These are phyloP conservation scores for Parastagonospora avenae DNA, from an alignment of 2,329 filamentous ascomycete species.

Conservation along the genomic window DNA sequence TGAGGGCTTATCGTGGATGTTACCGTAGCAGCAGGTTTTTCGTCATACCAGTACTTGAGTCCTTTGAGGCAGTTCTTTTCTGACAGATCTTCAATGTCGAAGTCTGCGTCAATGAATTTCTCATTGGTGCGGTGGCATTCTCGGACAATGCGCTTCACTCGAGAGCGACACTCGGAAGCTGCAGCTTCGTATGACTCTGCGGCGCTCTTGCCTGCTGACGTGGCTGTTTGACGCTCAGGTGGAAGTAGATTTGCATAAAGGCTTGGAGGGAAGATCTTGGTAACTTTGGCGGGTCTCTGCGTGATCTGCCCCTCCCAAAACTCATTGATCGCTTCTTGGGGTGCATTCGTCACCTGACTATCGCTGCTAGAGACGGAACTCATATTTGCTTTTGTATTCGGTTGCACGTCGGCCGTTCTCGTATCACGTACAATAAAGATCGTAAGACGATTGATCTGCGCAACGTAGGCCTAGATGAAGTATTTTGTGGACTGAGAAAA, in stretches of 20 bases:
- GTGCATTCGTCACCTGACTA: conserved; percentile 32
- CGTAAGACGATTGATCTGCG: no score
- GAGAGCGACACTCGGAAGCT: conserved; percentile 67
- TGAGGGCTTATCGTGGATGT: conserved; percentile 13
- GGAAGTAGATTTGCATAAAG: conserved; percentile 59
- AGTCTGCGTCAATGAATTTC: conserved; percentile 82
- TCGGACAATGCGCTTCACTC: conserved; percentile 60
- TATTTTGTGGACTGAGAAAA: no score
- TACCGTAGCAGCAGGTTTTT: conserved; percentile 56
- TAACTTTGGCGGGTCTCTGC: conserved; percentile 73
- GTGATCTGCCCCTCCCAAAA: conserved; percentile 74
- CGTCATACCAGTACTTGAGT: conserved; percentile 49
- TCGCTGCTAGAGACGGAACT: conserved; percentile 22
- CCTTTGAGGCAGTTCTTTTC: conserved; percentile 38
- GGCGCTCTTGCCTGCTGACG: conserved; percentile 64
- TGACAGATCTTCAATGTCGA: conserved; percentile 78
- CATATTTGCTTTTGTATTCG: conserved; percentile 18
- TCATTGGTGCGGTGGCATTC: conserved; percentile 78
- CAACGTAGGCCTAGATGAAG: no score
- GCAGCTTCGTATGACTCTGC: conserved; percentile 74
- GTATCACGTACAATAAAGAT: no score
- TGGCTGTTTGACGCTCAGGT: conserved; percentile 48
- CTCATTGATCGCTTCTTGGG: conserved; percentile 70
- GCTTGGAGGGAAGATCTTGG: conserved; percentile 70
- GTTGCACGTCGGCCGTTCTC: no score